Evolutionary conservation across 2,329 filamentous ascomycete species (phyloP).

Genomic region (Alternaria ethzedia): DNA sequence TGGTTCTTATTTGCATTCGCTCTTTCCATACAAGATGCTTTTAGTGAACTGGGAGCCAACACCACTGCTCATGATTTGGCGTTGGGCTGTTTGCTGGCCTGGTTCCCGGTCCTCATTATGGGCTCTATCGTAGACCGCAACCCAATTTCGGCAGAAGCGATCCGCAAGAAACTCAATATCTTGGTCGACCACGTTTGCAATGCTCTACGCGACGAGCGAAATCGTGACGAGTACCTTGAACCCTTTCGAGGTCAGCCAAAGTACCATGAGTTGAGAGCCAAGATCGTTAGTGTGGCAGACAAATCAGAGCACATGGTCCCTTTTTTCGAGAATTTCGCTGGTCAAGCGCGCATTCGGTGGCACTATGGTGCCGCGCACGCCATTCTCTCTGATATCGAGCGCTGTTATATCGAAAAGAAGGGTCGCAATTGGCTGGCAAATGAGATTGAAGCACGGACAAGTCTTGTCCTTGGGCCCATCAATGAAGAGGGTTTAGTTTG

Average conservation of each 20-base stretch:
- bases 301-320: constrained; percentile 33
- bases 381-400: constrained; percentile 52
- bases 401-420: constrained; percentile 46
- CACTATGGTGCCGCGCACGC: constrained; percentile 53
- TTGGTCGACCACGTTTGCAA: constrained; percentile 48
- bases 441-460: constrained; percentile 40
- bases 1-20: constrained; percentile 53
- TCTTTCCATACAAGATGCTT: constrained; percentile 47
- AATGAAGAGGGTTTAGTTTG: constrained; percentile 48
- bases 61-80: constrained; percentile 54
- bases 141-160: constrained; percentile 51
- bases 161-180: constrained; percentile 48
- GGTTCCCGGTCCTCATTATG: constrained; percentile 55
- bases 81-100: constrained; percentile 53
- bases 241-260: constrained; percentile 34
- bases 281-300: constrained; percentile 32
- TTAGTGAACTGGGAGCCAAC: constrained; percentile 47
- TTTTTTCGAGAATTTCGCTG: constrained; percentile 52
- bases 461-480: constrained; percentile 44
- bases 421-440: constrained; percentile 51
- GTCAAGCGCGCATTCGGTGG: constrained; percentile 43
- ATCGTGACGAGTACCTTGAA: constrained; percentile 37
- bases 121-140: constrained; percentile 56
- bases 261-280: constrained; percentile 23
- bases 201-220: constrained; percentile 37